Conservation (phyloP, 2,329 filamentous ascomycete genomes). For the Parastagonospora nodorum region DNA sequence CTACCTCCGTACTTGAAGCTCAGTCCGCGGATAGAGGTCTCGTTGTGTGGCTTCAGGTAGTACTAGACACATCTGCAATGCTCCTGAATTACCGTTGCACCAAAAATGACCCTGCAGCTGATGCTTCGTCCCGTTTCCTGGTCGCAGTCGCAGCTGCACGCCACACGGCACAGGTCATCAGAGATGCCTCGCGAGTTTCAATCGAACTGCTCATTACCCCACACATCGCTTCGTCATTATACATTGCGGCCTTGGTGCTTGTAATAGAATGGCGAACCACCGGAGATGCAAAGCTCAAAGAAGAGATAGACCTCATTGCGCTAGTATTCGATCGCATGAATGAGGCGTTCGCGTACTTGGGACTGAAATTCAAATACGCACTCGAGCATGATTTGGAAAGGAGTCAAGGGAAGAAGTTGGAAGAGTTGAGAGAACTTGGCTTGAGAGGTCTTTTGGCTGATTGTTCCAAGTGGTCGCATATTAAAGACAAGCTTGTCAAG, state of each 20-base stretch:
- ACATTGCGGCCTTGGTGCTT: conserved; percentile 30
- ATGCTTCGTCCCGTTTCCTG: conserved; percentile 9
- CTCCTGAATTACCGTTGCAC: conserved; percentile 30
- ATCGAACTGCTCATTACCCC: conserved; percentile 30
- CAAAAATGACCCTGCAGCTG: not conserved
- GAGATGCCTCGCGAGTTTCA: conserved; percentile 33
- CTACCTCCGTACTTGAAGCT: conserved; percentile 28
- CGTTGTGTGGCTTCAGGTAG: conserved; percentile 33
- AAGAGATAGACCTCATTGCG: conserved; percentile 29
- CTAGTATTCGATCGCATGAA: conserved; percentile 36
- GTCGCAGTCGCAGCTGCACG: conserved; percentile 30
- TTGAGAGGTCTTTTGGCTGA: conserved; percentile 33
- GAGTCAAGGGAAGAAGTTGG: conserved; percentile 12
- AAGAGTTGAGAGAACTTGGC: conserved; percentile 21
- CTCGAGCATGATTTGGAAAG: conserved; percentile 27
- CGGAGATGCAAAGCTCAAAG: conserved; percentile 24
- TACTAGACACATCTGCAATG: conserved; percentile 28
- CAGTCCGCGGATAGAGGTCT: conserved; percentile 18
- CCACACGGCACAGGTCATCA: conserved; percentile 32
- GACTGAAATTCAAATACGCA: conserved; percentile 35
- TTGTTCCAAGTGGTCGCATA: conserved; percentile 31
- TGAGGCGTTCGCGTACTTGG: conserved; percentile 30
- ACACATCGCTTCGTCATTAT: conserved; percentile 28
- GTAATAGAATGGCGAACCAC: conserved; percentile 33
- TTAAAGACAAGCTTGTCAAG: conserved; percentile 15